Evolutionary conservation across 768 basidiomycete species (phyloP), one percentile per base, ranked within the genome.

Genomic region (Amyloporia xantha): DNA sequence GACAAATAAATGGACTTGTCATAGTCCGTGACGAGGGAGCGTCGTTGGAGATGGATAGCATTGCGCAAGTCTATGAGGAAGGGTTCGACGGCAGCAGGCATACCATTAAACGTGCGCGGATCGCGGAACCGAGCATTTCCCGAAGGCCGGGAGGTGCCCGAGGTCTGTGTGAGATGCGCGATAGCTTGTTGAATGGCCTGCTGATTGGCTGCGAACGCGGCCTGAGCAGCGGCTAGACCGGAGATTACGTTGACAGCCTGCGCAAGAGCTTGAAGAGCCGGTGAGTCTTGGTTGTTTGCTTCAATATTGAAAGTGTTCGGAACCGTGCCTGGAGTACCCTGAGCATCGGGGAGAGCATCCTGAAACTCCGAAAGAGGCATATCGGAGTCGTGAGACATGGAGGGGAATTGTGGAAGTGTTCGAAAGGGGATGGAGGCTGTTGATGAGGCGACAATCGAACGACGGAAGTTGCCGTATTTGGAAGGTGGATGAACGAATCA

Each of bases 61-160:
- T 19, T 24, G 13, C 42, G 21, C 20, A 51, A n/a, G 15, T 51
- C 50, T n/a, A 25, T 13, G 4, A 51, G 39, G 44, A 51, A 51
- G 7, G 28, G 38, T n/a, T 28, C 38, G 38, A 51, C 50, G n/a
- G 39, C 28, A 3, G 38, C 17, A 3, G 50, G 21, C 44, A 38
- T 45, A 1, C 44, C 50, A 21, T 44, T 45, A n/a, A 51, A 51
- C 35, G 23, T 41, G 21, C 50, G 26, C 4, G 50, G 50, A 27
- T 51, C 38, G 17, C 28, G 48, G 5, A 24, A 27, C 41, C 23
- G 42, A 23, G n/a, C n/a, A 49, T 33, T 7, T 33, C 15, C 7
- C 30, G 30, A 7, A 15, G 30, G 7, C 30, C 30, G 30, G 30
- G 9, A 33, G 30, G 15, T 33, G 30, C 15, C 15, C 9, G 15